Base-by-base conservation (phyloP, 78 protist species). In the Dictyostelium purpureum region DNA sequence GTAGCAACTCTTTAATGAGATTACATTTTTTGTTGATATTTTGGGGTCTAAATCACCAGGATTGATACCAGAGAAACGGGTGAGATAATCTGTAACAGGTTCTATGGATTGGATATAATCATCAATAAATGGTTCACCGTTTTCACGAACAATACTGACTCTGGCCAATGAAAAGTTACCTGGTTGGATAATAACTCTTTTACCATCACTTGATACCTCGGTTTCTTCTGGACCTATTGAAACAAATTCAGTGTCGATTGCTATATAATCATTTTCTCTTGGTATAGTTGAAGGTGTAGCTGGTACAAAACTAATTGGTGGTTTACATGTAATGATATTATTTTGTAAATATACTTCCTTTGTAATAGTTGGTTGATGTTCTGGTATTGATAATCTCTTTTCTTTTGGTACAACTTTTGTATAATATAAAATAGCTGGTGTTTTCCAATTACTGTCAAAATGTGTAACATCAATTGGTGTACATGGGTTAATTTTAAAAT, bases 221-320 rank as follows among this genome's bases (percentile, higher is more conserved):
- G 76, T 88, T 37, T 87, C 95, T 35, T 94, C 94, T 2, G 95
- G 80, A 35, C 96, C 94, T 37, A 97, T 92, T 16, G 96, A 82
- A 12, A 97, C 97, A 93, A 96, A 97, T 59, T 97, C 98, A 14
- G 97, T 94, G 56, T 97, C 98, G 47, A 96, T 79, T 4, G 98
- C 98, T 4, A 93, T 87, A 2, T 88, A 6, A 14, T 78, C 89
- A 26, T 74, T 95, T 14, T 21, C 24, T 31, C 47, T 67, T 21
- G 93, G 95, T 49, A 95, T 56, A 11, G 87, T 89, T 4, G 18
- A 54, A 7, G 57, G 18, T 12, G 69, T 63, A 0, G 93, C 88
- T 18, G 95, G 95, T 16, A 33, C 28, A 43, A 83, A 89, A 1
- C 42, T 35, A 21, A 76, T n/a, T 19, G 94, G 89, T 2, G 65